phyloP scores from a whole-genome alignment of 768 basidiomycete species.

The Suillus weaverae region DNA sequence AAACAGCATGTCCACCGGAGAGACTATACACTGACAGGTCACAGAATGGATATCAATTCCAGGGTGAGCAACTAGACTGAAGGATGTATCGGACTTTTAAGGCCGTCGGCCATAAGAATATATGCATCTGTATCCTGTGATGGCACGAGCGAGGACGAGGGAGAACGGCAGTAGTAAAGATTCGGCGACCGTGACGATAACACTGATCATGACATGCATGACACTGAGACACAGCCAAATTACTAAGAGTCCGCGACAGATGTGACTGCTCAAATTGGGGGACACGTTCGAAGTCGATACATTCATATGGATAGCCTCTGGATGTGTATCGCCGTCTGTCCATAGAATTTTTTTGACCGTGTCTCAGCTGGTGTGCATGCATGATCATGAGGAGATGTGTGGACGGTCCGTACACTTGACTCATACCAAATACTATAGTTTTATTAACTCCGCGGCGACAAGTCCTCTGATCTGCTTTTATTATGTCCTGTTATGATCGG shows the following conservation, averaged over 20 bases:
- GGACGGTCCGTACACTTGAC: not conserved
- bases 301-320: not conserved
- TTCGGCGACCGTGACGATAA: not conserved
- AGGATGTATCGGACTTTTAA: not conserved
- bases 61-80: not conserved
- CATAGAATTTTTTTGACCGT: not conserved
- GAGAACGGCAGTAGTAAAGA: not conserved
- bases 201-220: not conserved
- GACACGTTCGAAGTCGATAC: not conserved
- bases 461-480: not conserved
- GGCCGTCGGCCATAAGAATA: not conserved
- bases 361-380: not conserved
- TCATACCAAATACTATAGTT: too few species aligned
- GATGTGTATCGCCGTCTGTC: not conserved
- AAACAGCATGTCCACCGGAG: too few species aligned
- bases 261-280: not conserved
- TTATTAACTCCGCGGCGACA: not conserved
- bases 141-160: not conserved
- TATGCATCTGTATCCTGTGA: not conserved
- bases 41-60: not conserved
- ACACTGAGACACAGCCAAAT: not conserved
- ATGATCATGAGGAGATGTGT: not conserved
- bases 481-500: not conserved
- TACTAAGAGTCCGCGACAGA: not conserved
- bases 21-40: not conserved